Conservation (phyloP, 1,284 basidiomycete species). For the Melampsora americana region DNA sequence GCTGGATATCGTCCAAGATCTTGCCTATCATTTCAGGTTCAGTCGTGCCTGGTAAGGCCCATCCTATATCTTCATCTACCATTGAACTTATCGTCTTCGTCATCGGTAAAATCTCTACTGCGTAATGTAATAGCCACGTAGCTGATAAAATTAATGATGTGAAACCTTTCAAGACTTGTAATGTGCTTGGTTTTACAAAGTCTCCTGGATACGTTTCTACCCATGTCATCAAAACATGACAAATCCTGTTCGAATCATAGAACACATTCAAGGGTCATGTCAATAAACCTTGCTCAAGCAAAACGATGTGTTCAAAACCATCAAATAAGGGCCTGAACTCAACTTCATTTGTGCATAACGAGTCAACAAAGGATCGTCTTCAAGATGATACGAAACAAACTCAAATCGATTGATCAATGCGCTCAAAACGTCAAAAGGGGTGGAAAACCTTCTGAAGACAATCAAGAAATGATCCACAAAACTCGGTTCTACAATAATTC, state of each 20-base stretch:
- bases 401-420: constrained; percentile 50
- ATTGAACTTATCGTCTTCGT: constrained; percentile 41
- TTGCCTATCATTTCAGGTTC: constrained; percentile 14
- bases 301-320: not conserved
- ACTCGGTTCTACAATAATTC: constrained; percentile 46
- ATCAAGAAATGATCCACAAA: constrained; percentile 52
- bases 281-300: not conserved
- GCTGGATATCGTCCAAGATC: constrained; percentile 1
- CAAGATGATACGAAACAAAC: constrained; percentile 46
- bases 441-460: constrained; percentile 50
- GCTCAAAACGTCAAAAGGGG: constrained; percentile 50
- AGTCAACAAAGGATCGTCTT: constrained; percentile 49
- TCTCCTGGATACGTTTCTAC: constrained; percentile 51
- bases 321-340: not conserved
- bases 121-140: constrained; percentile 51
- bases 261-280: not conserved
- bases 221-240: constrained; percentile 50
- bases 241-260: constrained; percentile 48
- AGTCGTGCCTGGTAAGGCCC: constrained; percentile 50
- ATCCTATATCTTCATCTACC: constrained; percentile 49
- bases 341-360: constrained; percentile 52
- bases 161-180: constrained; percentile 29
- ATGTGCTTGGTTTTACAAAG: constrained; percentile 33
- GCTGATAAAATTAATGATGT: constrained; percentile 37
- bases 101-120: constrained; percentile 49